Evolutionary conservation across 1,284 basidiomycete species (phyloP).

Genomic region (Phlebopus sp.): DNA sequence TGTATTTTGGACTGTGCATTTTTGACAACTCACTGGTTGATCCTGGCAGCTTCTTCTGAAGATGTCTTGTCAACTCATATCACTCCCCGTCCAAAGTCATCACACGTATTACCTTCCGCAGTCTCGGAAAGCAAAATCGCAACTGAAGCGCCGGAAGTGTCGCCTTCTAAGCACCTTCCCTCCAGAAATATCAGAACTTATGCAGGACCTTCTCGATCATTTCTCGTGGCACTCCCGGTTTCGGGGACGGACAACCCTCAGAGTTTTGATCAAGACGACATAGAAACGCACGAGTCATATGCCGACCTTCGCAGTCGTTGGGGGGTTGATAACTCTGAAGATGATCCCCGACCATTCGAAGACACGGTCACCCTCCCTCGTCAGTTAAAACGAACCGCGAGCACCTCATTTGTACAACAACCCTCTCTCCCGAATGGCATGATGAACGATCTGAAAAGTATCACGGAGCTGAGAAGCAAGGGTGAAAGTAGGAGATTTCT

Average conservation of each 20-base stretch:
- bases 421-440: slow-evolving; percentile 45
- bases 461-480: slow-evolving; percentile 73
- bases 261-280: slow-evolving; percentile 37
- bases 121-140: slow-evolving; percentile 12
- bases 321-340: slow-evolving; percentile 74
- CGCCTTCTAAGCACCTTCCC: slow-evolving; percentile 28
- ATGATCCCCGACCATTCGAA: slow-evolving; percentile 47
- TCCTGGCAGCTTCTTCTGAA: slow-evolving; percentile 3
- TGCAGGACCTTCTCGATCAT: slow-evolving; percentile 71
- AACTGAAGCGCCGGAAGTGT: slow-evolving; percentile 15
- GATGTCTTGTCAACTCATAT: slow-evolving; percentile 2
- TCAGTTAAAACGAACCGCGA: slow-evolving; percentile 28
- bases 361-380: slow-evolving; percentile 11
- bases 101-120: slow-evolving; percentile 16
- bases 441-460: slow-evolving; percentile 76
- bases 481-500: slow-evolving; percentile 76
- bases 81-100: slow-evolving; percentile 18
- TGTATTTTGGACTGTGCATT: neutral
- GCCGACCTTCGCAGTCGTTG: slow-evolving; percentile 62
- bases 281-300: slow-evolving; percentile 65
- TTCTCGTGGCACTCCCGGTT: slow-evolving; percentile 57
- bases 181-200: slow-evolving; percentile 58
- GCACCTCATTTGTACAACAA: slow-evolving; percentile 19
- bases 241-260: slow-evolving; percentile 22
- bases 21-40: neutral